phyloP scores from a whole-genome alignment of 2,329 filamentous ascomycete genomes.

The Fusarium dlaminii region DNA sequence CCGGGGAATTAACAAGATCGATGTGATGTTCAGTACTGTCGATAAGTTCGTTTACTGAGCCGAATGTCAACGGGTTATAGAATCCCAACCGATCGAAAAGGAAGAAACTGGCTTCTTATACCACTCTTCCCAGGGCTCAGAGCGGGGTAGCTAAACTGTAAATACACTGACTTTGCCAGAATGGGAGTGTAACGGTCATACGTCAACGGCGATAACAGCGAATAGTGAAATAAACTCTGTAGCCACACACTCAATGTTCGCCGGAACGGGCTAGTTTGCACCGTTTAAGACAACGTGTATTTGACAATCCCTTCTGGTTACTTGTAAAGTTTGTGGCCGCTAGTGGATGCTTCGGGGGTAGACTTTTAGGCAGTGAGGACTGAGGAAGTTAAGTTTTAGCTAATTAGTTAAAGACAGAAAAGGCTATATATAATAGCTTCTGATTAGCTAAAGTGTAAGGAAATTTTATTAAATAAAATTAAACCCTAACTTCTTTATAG shows the following conservation, averaged over 20 bases:
- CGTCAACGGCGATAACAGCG: background rate
- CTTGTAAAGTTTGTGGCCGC: background rate
- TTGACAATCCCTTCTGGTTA: background rate
- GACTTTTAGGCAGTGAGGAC: background rate
- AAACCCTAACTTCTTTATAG: no score
- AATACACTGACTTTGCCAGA: background rate
- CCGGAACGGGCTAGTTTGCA: background rate
- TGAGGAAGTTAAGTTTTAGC: background rate
- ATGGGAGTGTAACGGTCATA: background rate
- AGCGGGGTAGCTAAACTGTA: background rate
- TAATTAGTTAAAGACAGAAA: no score
- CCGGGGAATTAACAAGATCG: background rate
- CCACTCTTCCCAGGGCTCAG: no score
- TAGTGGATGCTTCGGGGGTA: background rate
- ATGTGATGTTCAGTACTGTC: background rate
- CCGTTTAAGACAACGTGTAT: background rate
- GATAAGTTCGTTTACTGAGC: background rate
- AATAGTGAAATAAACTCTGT: background rate
- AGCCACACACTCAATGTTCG: background rate
- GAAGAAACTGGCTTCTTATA: background rate
- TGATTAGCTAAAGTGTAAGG: no score
- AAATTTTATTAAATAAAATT: no score
- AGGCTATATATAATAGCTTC: no score
- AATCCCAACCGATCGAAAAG: background rate
- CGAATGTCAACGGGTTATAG: rapidly evolving